A percentile compares a stretch with the other conserved stretches of the same genome.
These are phyloP conservation scores for Hyaloperonospora arabidopsidis DNA, from an alignment of 352 stramenopile species.

Conservation along the genomic window DNA sequence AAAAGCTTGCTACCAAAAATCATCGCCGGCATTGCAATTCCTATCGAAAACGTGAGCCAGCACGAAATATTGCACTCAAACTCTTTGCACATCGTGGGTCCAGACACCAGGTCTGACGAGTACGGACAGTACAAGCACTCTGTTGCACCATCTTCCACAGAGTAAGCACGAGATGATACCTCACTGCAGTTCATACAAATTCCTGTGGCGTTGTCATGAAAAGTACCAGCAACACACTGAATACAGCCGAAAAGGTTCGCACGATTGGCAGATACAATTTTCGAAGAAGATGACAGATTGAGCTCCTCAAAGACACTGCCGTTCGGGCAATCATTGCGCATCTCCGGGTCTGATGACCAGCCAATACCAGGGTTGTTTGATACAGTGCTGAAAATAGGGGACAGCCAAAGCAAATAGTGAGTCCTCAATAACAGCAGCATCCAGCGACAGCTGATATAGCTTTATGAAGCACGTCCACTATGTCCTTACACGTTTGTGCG, in stretches of 20 bases:
- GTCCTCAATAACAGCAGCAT: neutral
- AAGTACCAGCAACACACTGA: slow-evolving; percentile 50
- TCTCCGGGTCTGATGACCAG: slow-evolving; percentile 24
- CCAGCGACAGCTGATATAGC: neutral
- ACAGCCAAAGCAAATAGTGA: neutral
- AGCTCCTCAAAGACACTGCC: slow-evolving; percentile 47
- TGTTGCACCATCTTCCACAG: slow-evolving; percentile 41
- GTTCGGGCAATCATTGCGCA: slow-evolving; percentile 40
- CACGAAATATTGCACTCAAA: slow-evolving; percentile 53
- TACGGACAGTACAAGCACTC: slow-evolving; percentile 54
- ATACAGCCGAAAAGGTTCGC: slow-evolving; percentile 45
- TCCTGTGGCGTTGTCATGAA: slow-evolving; percentile 41
- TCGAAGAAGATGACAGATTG: slow-evolving; percentile 15
- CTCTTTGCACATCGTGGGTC: slow-evolving; percentile 31
- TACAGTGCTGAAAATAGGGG: slow-evolving; percentile 28
- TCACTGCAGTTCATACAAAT: slow-evolving; percentile 34
- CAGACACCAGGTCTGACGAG: slow-evolving; percentile 40
- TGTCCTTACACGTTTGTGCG: slow-evolving; percentile 42
- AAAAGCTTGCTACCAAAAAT: slow-evolving; percentile 53
- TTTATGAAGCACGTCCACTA: neutral
- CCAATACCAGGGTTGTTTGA: slow-evolving; percentile 47
- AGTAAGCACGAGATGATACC: slow-evolving; percentile 45
- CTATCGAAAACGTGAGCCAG: slow-evolving; percentile 56
- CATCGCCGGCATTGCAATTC: slow-evolving; percentile 35
- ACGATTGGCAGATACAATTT: slow-evolving; percentile 6